phyloP scores from a whole-genome alignment of 2,329 filamentous ascomycete species.

The Parastagonospora avenae region DNA sequence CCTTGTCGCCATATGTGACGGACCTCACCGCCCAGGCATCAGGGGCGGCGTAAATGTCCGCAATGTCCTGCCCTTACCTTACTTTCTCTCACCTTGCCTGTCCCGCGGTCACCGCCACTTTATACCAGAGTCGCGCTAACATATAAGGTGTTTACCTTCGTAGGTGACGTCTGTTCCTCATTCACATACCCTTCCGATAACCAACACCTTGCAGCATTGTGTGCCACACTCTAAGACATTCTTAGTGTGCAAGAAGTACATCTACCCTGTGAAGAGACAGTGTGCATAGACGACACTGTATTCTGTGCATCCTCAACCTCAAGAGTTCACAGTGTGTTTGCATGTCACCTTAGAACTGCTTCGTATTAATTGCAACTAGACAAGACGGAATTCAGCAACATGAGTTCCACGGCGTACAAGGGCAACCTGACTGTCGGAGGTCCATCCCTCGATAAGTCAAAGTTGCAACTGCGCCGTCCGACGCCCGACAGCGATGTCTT shows the following conservation, averaged over 20 bases:
- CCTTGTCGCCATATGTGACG: neutral
- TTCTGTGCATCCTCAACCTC: neutral
- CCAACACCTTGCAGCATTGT: slow-evolving; percentile 9
- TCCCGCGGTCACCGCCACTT: slow-evolving; percentile 1
- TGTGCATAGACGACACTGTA: slow-evolving; percentile 6
- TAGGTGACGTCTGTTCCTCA: slow-evolving; percentile 12
- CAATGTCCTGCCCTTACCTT: slow-evolving; percentile 5
- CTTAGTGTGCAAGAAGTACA: slow-evolving; percentile 12
- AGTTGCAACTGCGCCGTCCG: slow-evolving; percentile 71
- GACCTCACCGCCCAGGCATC: neutral
- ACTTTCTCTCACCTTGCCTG: slow-evolving; percentile 7
- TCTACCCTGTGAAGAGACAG: slow-evolving; percentile 15
- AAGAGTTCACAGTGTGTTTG: slow-evolving; percentile 20
- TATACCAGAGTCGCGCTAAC: slow-evolving; percentile 10
- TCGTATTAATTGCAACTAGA: neutral
- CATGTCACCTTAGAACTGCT: neutral
- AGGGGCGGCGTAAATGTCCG: neutral
- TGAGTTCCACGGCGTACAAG: slow-evolving; percentile 37
- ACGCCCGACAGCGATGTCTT: slow-evolving; percentile 94
- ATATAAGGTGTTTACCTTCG: slow-evolving; percentile 13
- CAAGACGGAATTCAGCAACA: slow-evolving; percentile 13
- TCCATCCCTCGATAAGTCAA: slow-evolving; percentile 67
- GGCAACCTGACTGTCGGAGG: slow-evolving; percentile 34
- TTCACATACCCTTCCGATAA: slow-evolving; percentile 13
- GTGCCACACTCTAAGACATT: slow-evolving; percentile 9